Evolutionary conservation across 805 yeast genomes (phyloP).

Genomic region (Metschnikowia orientalis): DNA sequence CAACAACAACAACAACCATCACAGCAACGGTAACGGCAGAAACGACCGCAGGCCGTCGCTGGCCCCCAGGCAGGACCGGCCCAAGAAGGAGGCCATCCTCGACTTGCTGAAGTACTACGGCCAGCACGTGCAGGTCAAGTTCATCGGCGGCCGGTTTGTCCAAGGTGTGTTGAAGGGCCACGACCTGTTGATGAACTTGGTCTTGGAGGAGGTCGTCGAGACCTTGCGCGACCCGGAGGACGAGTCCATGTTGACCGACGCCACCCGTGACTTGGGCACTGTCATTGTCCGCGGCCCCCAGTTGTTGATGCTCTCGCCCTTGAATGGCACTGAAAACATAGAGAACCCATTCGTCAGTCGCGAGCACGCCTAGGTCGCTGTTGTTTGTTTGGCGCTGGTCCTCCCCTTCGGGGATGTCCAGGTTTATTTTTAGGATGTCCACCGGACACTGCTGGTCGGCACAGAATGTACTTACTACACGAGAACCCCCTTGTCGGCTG

Average conservation of each 20-base stretch:
- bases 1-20: constrained; percentile 5
- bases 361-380: too few relatives aligned
- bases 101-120: constrained; percentile 76
- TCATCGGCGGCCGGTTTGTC: constrained; percentile 84
- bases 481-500: too few relatives aligned
- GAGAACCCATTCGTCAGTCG: constrained; percentile 67
- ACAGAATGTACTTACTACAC: too few relatives aligned
- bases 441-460: too few relatives aligned
- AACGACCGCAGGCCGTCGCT: constrained; percentile 11
- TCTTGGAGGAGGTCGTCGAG: constrained; percentile 68
- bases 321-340: constrained; percentile 65
- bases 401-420: too few relatives aligned
- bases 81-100: constrained; percentile 85
- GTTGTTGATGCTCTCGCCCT: constrained; percentile 68
- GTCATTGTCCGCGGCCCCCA: constrained; percentile 86
- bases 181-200: constrained; percentile 77
- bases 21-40: constrained; percentile 10
- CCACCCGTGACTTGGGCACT: constrained; percentile 55
- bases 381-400: too few relatives aligned
- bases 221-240: constrained; percentile 64
- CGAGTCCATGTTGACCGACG: constrained; percentile 46
- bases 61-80: constrained; percentile 47
- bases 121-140: constrained; percentile 66
- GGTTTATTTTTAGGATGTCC: too few relatives aligned
- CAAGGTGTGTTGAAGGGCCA: constrained; percentile 78